Evolutionary conservation across 306 rosid species (phyloP), one percentile per base, ranked within the genome.

Genomic region (Cicer cuneatum): DNA sequence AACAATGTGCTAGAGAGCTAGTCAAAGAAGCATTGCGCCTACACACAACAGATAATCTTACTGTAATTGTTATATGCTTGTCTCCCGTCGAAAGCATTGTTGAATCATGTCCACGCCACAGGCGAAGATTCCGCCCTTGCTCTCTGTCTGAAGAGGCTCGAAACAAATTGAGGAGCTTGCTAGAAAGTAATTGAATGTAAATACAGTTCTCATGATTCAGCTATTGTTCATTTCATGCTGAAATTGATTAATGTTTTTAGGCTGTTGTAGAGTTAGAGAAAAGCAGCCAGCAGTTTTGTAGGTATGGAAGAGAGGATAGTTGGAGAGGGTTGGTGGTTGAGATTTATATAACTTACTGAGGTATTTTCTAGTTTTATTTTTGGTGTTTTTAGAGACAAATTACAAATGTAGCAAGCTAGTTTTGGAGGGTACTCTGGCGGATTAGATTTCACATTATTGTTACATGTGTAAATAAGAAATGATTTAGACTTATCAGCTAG

Each of bases 1-100:
- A 87, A 11, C 85, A 67, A 71, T 85, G 90, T 84, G 91, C 98
- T 12, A 82, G 57, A 68, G 97, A 93, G 42, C 88, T 93, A 1
- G 97, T 90, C 37, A 35, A 42, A 70, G 98, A 90, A 81, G 98
- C 98, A 47, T 51, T 90, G 69, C 93, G 86, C 43, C 84, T 86
- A 10, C 61, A 89, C 73, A 81, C 98, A 5, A 43, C 87, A 24
- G 83, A 78, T 63, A 78, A 78, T 63, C 86, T 83, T 38, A 83
- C 86, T 12, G 86, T 10, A 48, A 74, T 83, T 63, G 83, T 78
- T 69, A 69, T 83, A 59, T 78, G 75, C 41, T 64, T 83, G 80
- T 78, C 86, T 29, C 6, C 83, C n/a, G 72, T 78, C 1, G 69
- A 61, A 14, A 68, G 76, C 18, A 61, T 72, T 21, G 80, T 61